A percentile compares a stretch with the other conserved stretches of the same genome.
These are phyloP conservation scores for Euptelea pleiosperma DNA, from an alignment of 164 flowering plant genomes.

Conservation along the genomic window DNA sequence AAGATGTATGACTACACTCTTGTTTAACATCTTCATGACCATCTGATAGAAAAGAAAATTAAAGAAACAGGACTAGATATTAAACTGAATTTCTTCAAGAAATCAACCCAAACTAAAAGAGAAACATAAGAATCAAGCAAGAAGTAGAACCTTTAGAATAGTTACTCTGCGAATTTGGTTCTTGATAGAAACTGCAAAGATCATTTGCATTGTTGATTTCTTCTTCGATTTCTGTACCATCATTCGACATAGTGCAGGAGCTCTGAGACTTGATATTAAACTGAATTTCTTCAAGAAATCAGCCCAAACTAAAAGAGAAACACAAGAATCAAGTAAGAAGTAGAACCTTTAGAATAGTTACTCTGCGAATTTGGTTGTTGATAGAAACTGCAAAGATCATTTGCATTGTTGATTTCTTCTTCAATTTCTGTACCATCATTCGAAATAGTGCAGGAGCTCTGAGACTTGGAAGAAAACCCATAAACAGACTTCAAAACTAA, in stretches of 20 bases:
- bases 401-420: slow-evolving; percentile 8
- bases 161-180: neutral
- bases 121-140: neutral
- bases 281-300: neutral
- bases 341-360: neutral
- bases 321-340: neutral
- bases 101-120: no score
- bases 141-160: neutral
- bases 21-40: slow-evolving; percentile 2
- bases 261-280: neutral
- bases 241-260: neutral
- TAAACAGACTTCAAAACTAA: no score
- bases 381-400: neutral
- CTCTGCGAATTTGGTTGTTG: neutral
- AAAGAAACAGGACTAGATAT: neutral
- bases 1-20: neutral
- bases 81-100: neutral
- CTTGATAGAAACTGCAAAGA: slow-evolving; percentile 2
- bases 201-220: slow-evolving; percentile 2
- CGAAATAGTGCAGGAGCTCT: neutral
- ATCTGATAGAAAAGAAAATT: neutral
- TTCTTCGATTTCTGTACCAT: slow-evolving; percentile 10
- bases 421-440: slow-evolving; percentile 1
- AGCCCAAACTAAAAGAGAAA: no score
- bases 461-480: neutral